Conservation (phyloP, 2,329 filamentous ascomycete species). For the Dothideomycetidae sp. region DNA sequence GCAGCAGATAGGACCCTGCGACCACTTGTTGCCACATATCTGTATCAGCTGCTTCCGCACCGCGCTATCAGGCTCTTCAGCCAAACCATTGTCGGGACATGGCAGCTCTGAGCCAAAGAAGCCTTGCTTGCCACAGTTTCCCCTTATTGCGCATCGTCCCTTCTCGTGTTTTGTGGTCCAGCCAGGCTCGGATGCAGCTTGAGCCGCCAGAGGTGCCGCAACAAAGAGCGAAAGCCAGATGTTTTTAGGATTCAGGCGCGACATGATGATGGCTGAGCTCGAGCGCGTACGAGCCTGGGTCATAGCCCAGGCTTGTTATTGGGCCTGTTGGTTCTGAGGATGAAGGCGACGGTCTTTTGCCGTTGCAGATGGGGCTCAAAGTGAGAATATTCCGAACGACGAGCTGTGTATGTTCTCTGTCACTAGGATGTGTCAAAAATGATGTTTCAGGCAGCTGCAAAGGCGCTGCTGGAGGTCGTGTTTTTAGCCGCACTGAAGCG, state of each 20-base stretch:
- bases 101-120: conserved; percentile 83
- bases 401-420: no score
- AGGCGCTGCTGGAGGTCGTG: no score
- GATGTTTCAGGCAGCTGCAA: no score
- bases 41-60: conserved; percentile 65
- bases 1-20: conserved; percentile 72
- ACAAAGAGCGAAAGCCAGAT: neutral
- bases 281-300: no score
- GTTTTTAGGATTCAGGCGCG: neutral
- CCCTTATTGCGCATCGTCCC: conserved; percentile 78
- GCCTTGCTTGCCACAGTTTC: conserved; percentile 79
- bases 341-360: no score
- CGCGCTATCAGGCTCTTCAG: conserved; percentile 56
- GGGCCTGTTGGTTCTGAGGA: no score
- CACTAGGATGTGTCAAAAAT: no score
- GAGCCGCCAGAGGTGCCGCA: neutral
- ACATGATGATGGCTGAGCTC: neutral
- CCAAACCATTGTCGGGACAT: conserved; percentile 79
- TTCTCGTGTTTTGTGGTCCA: conserved; percentile 52
- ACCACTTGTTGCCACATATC: conserved; percentile 82
- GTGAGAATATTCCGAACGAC: no score
- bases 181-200: conserved; percentile 9
- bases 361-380: no score
- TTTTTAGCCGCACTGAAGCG: no score
- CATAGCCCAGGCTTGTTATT: no score